Percentiles rank a stretch among this genome's conserved stretches.
These are phyloP conservation scores for Isoetes taiwanensis DNA, from an alignment of 75 land plant genomes.

Conservation along the genomic window DNA sequence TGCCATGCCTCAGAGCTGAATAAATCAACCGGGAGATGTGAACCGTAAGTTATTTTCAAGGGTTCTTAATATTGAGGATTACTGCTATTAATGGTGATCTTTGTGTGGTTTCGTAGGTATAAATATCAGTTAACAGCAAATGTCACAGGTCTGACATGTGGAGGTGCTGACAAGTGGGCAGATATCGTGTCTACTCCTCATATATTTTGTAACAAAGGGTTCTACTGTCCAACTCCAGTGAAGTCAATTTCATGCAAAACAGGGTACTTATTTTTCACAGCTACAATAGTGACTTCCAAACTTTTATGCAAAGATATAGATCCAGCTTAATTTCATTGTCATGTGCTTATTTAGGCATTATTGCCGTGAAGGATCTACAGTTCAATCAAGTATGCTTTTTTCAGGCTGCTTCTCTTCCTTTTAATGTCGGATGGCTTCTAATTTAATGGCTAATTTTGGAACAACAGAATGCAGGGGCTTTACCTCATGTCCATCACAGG, in stretches of 20 bases:
- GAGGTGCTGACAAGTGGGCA: slow-evolving; percentile 1
- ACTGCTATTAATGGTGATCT: neutral
- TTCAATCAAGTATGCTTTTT: neutral
- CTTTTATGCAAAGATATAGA: neutral
- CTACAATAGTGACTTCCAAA: neutral
- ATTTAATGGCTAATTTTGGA: neutral
- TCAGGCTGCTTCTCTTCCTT: neutral
- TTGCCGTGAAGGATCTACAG: neutral
- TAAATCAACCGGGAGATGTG: neutral
- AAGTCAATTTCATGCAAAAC: neutral
- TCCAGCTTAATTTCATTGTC: neutral
- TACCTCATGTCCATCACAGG: neutral
- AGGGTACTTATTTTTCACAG: neutral
- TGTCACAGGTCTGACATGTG: too few species aligned
- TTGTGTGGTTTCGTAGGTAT: neutral
- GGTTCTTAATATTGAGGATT: neutral
- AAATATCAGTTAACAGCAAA: neutral
- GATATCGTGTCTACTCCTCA: neutral
- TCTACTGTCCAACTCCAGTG: neutral
- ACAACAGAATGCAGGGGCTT: neutral
- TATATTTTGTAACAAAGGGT: neutral
- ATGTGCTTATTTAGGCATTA: neutral
- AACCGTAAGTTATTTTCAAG: slow-evolving; percentile 1
- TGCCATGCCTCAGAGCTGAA: neutral
- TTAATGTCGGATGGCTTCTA: too few species aligned